Base-by-base conservation (phyloP, 257 asterid species). In the Hygrophila difformis region DNA sequence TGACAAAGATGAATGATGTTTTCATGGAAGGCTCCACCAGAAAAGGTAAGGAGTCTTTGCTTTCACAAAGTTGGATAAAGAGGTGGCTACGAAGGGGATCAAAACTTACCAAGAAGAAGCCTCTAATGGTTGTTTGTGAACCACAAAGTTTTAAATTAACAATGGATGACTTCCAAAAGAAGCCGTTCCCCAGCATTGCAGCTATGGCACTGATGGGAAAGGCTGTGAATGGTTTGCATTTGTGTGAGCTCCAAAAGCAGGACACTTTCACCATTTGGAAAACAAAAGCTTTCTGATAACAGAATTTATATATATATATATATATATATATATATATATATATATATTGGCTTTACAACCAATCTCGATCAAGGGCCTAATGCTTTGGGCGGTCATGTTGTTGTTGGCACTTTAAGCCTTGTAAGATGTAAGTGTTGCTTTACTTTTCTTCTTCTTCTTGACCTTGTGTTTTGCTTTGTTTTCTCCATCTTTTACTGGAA, bases 201-300 rank as follows among this genome's bases (percentile, higher is more conserved):
- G 94, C 94, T 36, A 81, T 87, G 93, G 97, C 95, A 2, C 48
- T 81, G 53, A 66, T 87, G 97, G 97, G 86, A 35, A 87, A 74
- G 68, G 80, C 93, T 19, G 60, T 83, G 94, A 56, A 23, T 1
- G 79, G 93, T 28, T 61, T 67, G 24, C 76, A 67, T 28, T 65
- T 76, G 2, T 78, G 83, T 24, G 76, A 77, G 60, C 45, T 71
- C 16, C 59, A 61, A 36, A 78, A 54, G 39, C 70, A 47, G 64
- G 95, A 92, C 8, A 37, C 81, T 37, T 57, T 67, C 50, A 72
- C 82, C 5, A 71, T 76, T 44, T 87, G 97, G 97, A 76, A 76
- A 59, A 67, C 73, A 15, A 66, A 55, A 55, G 50, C 65, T 38
- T 60, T 49, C 54, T 75, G 63, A 65, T 56, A 26, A 37, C 34